Evolutionary conservation across 2,329 filamentous ascomycete species (phyloP), one percentile per base, ranked within the genome.

Genomic region (Cryphonectria parasitica): DNA sequence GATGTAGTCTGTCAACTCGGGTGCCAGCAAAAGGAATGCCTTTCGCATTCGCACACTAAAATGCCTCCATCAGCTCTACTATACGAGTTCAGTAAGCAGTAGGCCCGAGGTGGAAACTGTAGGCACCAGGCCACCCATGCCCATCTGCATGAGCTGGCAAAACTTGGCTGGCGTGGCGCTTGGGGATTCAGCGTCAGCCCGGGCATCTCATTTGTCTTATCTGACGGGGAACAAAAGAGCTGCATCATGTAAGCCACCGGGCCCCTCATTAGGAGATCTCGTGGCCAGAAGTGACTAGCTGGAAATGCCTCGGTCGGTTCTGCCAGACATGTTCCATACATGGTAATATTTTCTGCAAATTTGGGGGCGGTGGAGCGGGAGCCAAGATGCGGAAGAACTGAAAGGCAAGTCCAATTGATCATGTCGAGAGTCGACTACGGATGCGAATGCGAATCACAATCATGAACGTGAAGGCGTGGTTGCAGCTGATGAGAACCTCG

Each of bases 61-160:
- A 41, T 17, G 34, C 34, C 4, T 41, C 19, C 1, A 28, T 45
- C 34, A 62, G 31, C 39, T 41, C 61, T 63, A 45, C 19, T n/a
- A 34, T 19, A 22, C 25, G 15, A 41, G n/a, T 19, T 2, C 36
- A 39, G 66, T 68, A 41, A 68, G 66, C 66, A 52, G 39, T 61
- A 63, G 31, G 58, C 66, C 34, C 66, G n/a, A 63, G 31, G 25
- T 28, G 66, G 66, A 52, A 68, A 45, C 19, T 10, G n/a, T 5
- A 39, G 17, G 10, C 13, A 19, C n/a, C 11, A 39, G 43, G 52
- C 6, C 34, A 11, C 17, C 11, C 39, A 19, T 34, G 54, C 19
- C 54, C 22, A 34, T 5, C 54, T 61, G 49, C 25, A 8, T 28
- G 10, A 41, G 34, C 52, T 58, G 36, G 41, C 61, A 34, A n/a